Evolutionary conservation across 106 monocot species (phyloP), one percentile per base, ranked within the genome.

Genomic region (Dioscorea alata): DNA sequence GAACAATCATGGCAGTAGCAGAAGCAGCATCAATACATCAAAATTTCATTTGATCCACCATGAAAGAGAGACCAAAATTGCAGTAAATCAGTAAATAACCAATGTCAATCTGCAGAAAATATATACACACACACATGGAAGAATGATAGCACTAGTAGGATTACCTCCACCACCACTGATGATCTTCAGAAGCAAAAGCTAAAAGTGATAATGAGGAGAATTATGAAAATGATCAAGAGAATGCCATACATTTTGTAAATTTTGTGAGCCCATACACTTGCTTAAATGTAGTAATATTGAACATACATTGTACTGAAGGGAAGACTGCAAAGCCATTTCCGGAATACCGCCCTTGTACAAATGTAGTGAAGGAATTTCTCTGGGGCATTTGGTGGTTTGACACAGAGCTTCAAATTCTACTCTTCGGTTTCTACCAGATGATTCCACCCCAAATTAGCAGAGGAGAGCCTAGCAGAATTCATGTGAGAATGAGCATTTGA

Each of bases 251-350:
- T 34, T 7, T 3, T 34, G 34, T 34, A 34, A 34, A 4, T 3
- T 69, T 67, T 80, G 69, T 80, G 80, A 58, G 80, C 83, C 87
- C 87, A 87, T 3, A 87, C 70, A 77, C 87, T 87, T 22, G 80
- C 80, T 60, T 83, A 83, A 53, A 83, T 78, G 71, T 87, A 87
- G 66, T 83, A 80, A 20, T 83, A 73, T 68, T 83, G 83, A 63
- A 80, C 77, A 62, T 80, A 87, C 25, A 87, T 87, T 16, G 83
- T 82, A 68, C 83, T 77, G 51, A 87, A 87, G 23, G 87, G 87
- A 10, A 87, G 68, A 69, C 83, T 78, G 4, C 87, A 80, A 69
- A 80, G 69, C 77, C 83, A 83, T 83, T 56, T 83, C 77, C 18
- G 87, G 74, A 42, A 86, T 56, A 1, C 77, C 69, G 35, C 77